Conservation (phyloP, 129 eudicot species). For the Scalesia atractyloides region DNA sequence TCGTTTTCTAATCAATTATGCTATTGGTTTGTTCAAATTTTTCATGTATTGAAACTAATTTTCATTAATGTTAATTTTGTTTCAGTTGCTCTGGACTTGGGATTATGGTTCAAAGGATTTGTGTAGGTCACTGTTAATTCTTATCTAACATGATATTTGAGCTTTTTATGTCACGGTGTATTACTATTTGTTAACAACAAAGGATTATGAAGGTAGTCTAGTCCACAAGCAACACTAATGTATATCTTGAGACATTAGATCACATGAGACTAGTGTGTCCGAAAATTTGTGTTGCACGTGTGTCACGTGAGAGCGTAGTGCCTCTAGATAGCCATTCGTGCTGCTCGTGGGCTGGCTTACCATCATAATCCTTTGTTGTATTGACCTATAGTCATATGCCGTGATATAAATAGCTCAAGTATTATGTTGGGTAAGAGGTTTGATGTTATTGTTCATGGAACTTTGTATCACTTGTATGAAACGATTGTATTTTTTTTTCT, state of each 20-base stretch:
- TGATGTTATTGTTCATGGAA: not conserved
- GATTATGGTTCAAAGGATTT: too few species aligned
- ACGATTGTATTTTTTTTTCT: too few species aligned
- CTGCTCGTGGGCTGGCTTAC: slow-evolving; percentile 19
- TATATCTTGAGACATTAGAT: slow-evolving; percentile 21
- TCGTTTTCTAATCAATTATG: too few species aligned
- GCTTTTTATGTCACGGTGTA: slow-evolving; percentile 40
- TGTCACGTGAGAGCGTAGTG: slow-evolving; percentile 27
- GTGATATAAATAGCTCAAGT: slow-evolving; percentile 30
- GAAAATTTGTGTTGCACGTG: slow-evolving; percentile 8
- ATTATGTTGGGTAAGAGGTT: slow-evolving; percentile 20
- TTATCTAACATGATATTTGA: slow-evolving; percentile 20
- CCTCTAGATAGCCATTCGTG: slow-evolving; percentile 17
- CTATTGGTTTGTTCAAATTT: too few species aligned
- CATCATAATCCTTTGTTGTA: slow-evolving; percentile 31
- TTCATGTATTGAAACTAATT: too few species aligned
- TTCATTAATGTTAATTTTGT: too few species aligned
- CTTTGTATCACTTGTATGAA: too few species aligned
- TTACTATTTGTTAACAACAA: slow-evolving; percentile 16
- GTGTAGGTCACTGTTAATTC: not conserved
- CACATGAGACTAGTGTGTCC: slow-evolving; percentile 30
- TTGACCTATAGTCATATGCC: slow-evolving; percentile 11
- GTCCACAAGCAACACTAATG: slow-evolving; percentile 6
- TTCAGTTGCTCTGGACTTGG: too few species aligned
- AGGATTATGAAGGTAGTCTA: slow-evolving; percentile 42